Conservation (phyloP, 306 rosid species). For the Quercus berberidifolia region DNA sequence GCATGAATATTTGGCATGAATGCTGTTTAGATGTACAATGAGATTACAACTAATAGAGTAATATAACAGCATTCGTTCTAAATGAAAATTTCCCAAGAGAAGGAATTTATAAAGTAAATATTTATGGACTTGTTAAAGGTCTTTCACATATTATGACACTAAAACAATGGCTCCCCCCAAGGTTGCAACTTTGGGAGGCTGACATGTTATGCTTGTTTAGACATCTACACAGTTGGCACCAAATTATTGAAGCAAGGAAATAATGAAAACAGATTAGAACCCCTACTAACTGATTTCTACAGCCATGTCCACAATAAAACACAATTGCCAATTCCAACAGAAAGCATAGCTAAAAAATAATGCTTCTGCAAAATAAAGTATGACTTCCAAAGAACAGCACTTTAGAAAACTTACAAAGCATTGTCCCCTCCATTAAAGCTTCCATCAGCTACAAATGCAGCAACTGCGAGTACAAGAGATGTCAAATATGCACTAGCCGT, state of each 20-base stretch:
- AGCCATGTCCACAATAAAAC: neutral
- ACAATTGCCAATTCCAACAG: no score
- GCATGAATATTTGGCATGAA: neutral
- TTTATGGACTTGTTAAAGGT: neutral
- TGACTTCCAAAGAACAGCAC: neutral
- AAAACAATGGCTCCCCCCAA: neutral
- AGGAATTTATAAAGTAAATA: neutral
- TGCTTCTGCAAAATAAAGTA: neutral
- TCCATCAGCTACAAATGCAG: slow-evolving; percentile 87
- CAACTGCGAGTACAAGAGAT: slow-evolving; percentile 66
- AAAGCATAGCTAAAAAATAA: neutral
- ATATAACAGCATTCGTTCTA: neutral
- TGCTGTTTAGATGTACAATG: neutral
- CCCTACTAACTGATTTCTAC: neutral
- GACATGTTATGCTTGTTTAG: neutral
- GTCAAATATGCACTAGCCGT: slow-evolving; percentile 85
- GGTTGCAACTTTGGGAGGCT: neutral
- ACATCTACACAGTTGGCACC: neutral
- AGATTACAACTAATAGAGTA: neutral
- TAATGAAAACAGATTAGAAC: neutral
- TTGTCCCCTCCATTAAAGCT: slow-evolving; percentile 94
- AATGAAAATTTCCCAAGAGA: no score
- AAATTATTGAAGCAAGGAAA: neutral
- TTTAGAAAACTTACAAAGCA: slow-evolving; percentile 59
- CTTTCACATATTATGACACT: neutral